Percentiles rank a stretch among this genome's conserved stretches.
Conservation (phyloP, 176 grass and related monocot genomes). For the Saccharum spontaneum region DNA sequence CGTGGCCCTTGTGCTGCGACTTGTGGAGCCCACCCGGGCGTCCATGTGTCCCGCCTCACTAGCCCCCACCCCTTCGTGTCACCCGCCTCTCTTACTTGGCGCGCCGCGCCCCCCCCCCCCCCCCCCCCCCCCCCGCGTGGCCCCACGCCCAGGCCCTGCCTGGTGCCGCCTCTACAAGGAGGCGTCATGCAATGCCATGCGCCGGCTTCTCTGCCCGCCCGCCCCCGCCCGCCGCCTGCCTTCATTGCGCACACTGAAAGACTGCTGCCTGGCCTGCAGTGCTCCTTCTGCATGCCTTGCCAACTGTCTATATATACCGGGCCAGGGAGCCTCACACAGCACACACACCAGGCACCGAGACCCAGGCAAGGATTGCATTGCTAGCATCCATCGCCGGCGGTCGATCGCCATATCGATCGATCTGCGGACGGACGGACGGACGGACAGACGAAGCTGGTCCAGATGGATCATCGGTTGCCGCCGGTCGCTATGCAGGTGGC, state of each 20-base stretch:
- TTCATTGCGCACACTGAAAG: not conserved
- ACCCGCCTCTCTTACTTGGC: conserved; percentile 10
- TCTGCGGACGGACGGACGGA: too few species aligned
- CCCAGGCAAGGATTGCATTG: not conserved
- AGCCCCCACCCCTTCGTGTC: conserved; percentile 17
- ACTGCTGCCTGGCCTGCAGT: not conserved
- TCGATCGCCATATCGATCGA: not conserved
- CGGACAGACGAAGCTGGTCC: not conserved
- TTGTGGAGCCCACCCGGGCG: not conserved
- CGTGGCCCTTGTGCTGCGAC: not conserved
- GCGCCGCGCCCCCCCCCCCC: not conserved
- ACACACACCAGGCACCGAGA: not conserved
- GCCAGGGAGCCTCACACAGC: not conserved
- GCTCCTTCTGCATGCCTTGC: not conserved
- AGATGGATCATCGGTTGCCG: not conserved
- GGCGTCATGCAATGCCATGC: conserved; percentile 37
- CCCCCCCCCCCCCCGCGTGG: too few species aligned
- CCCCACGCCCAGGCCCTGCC: not conserved
- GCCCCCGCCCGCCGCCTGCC: not conserved
- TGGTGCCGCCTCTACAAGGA: conserved; percentile 10
- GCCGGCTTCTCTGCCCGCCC: not conserved
- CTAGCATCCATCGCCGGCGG: not conserved
- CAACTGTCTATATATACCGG: not conserved
- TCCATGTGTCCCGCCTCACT: conserved; percentile 13
- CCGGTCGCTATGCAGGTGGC: not conserved